These are phyloP conservation scores for Stromatinia cepivora DNA, from an alignment of 2,329 filamentous ascomycete genomes.

Conservation along the genomic window DNA sequence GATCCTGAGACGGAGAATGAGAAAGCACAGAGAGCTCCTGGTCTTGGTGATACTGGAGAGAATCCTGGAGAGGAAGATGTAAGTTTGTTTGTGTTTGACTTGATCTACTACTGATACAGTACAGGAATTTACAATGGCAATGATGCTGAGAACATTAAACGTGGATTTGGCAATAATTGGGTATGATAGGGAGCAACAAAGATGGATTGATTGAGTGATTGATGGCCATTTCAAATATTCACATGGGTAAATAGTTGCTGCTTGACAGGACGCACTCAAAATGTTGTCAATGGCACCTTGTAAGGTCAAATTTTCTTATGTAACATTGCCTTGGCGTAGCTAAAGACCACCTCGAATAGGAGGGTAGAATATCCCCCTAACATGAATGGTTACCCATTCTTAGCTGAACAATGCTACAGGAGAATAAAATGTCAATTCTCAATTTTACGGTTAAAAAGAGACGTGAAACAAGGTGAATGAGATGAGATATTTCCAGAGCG, in stretches of 20 bases:
- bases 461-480: not conserved
- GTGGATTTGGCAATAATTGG: constrained; percentile 64
- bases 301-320: not conserved
- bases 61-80: constrained; percentile 45
- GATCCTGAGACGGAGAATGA: constrained; percentile 42
- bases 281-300: not conserved
- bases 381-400: not conserved
- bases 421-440: not conserved
- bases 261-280: not conserved
- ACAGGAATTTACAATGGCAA: constrained; percentile 66
- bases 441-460: not conserved
- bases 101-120: constrained; percentile 21
- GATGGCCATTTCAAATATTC: not conserved
- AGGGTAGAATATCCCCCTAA: not conserved
- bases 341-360: not conserved
- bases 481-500: not conserved
- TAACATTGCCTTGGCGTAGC: not conserved
- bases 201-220: constrained; percentile 54
- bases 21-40: constrained; percentile 39
- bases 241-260: not conserved
- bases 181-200: constrained; percentile 57
- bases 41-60: constrained; percentile 41
- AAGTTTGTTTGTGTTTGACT: constrained; percentile 41
- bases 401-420: not conserved
- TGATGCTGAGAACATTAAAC: constrained; percentile 66